These are phyloP conservation scores for Saprolegnia diclina DNA, from an alignment of 352 stramenopile species.

Conservation along the genomic window DNA sequence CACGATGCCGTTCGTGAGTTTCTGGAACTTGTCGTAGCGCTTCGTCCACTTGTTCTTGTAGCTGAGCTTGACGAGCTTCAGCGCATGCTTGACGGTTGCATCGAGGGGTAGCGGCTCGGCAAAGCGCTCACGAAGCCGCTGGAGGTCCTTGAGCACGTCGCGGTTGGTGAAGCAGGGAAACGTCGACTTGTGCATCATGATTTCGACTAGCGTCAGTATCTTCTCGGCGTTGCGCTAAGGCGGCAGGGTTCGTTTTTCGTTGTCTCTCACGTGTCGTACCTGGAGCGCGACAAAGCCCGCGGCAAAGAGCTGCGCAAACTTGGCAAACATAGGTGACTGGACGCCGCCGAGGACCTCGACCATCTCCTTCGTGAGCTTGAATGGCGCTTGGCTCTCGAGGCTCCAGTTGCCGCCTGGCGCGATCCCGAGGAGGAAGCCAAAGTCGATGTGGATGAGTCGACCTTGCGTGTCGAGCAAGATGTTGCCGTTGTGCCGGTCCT, in stretches of 20 bases:
- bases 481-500: slow-evolving; percentile 96
- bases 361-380: slow-evolving; percentile 95
- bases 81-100: slow-evolving; percentile 59
- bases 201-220: slow-evolving; percentile 62
- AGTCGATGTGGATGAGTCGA: slow-evolving; percentile 95
- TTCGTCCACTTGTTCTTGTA: slow-evolving; percentile 91
- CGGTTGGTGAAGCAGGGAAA: slow-evolving; percentile 77
- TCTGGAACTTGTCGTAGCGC: slow-evolving; percentile 92
- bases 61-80: slow-evolving; percentile 88
- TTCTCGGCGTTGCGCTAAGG: slow-evolving; percentile 53
- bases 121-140: slow-evolving; percentile 67
- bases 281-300: slow-evolving; percentile 43
- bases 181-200: slow-evolving; percentile 80
- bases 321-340: slow-evolving; percentile 50
- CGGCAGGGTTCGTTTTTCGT: not conserved
- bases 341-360: slow-evolving; percentile 85
- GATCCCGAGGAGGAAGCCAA: slow-evolving; percentile 94
- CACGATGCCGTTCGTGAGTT: slow-evolving; percentile 85
- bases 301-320: slow-evolving; percentile 61
- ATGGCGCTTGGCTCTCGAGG: slow-evolving; percentile 87
- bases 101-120: slow-evolving; percentile 48
- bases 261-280: not conserved
- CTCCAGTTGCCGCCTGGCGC: slow-evolving; percentile 90
- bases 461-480: slow-evolving; percentile 89
- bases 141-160: slow-evolving; percentile 81